These are phyloP conservation scores for Orbilia blumenaviensis DNA, from an alignment of 2,329 filamentous ascomycete species.

Conservation along the genomic window DNA sequence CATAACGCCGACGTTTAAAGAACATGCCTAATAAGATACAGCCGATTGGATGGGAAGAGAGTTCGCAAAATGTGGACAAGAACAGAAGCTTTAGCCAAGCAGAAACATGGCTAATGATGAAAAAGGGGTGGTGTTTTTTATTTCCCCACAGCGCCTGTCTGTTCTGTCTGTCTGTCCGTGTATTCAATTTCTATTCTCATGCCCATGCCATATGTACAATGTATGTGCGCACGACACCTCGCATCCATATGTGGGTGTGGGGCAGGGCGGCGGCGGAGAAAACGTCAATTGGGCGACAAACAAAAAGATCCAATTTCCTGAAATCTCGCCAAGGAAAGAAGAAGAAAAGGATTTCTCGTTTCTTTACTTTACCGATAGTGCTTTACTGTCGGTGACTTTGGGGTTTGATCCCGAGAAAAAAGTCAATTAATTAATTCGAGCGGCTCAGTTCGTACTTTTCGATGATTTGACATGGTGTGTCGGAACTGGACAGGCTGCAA, in stretches of 20 bases:
- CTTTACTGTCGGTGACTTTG: slow-evolving; percentile 22
- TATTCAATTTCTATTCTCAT: no score
- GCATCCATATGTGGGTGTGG: background rate
- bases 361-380: no score
- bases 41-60: slow-evolving; percentile 16
- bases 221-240: background rate
- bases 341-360: slow-evolving; percentile 12
- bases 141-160: no score
- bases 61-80: background rate
- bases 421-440: slow-evolving; percentile 19
- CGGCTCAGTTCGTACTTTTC: no score
- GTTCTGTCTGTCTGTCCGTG: no score
- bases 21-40: slow-evolving; percentile 2
- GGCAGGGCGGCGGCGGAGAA: background rate
- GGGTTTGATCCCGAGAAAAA: background rate
- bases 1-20: background rate
- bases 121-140: no score
- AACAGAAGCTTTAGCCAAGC: slow-evolving; percentile 20
- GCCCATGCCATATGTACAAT: no score
- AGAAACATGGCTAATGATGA: slow-evolving; percentile 9
- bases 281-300: background rate
- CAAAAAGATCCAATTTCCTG: slow-evolving; percentile 34
- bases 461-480: no score
- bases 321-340: background rate
- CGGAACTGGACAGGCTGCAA: no score